phyloP scores from a whole-genome alignment of 257 asterid genomes.

The Scutellaria minor region DNA sequence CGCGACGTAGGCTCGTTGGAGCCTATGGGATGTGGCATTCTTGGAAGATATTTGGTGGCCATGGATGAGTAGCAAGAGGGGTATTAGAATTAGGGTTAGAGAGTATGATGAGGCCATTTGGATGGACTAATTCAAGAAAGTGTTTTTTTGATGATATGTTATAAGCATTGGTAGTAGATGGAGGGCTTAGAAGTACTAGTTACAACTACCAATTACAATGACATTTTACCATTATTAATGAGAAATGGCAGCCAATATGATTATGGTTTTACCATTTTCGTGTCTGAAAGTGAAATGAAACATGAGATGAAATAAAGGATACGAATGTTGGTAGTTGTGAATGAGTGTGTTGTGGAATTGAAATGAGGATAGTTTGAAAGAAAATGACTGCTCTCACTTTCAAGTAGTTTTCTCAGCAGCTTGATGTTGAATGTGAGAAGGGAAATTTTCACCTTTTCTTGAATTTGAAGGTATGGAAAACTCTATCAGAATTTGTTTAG shows the following conservation, averaged over 20 bases:
- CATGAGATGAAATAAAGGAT: not conserved
- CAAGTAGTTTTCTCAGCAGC: conserved; percentile 47
- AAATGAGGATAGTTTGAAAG: conserved; percentile 31
- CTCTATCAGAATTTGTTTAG: not conserved
- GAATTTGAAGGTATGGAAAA: conserved; percentile 47
- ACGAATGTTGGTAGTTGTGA: conserved; percentile 20
- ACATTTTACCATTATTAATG: conserved; percentile 48
- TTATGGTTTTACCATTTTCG: conserved; percentile 38
- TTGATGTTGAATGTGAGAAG: conserved; percentile 47
- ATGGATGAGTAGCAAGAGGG: conserved; percentile 41
- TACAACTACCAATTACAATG: conserved; percentile 69
- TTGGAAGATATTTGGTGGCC: conserved; percentile 9
- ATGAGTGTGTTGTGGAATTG: conserved; percentile 42
- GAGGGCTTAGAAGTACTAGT: conserved; percentile 34
- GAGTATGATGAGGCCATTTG: conserved; percentile 52
- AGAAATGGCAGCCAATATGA: conserved; percentile 40
- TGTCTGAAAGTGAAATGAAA: not conserved
- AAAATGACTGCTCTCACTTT: conserved; percentile 49
- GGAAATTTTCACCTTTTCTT: conserved; percentile 44
- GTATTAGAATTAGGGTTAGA: conserved; percentile 22
- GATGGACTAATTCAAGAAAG: not conserved
- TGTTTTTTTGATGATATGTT: not conserved
- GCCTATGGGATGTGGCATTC: conserved; percentile 35
- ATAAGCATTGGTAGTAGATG: conserved; percentile 28
- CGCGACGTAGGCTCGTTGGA: conserved; percentile 60